These are phyloP conservation scores for Candida saitoana DNA, from an alignment of 805 yeast genomes.

Conservation along the genomic window DNA sequence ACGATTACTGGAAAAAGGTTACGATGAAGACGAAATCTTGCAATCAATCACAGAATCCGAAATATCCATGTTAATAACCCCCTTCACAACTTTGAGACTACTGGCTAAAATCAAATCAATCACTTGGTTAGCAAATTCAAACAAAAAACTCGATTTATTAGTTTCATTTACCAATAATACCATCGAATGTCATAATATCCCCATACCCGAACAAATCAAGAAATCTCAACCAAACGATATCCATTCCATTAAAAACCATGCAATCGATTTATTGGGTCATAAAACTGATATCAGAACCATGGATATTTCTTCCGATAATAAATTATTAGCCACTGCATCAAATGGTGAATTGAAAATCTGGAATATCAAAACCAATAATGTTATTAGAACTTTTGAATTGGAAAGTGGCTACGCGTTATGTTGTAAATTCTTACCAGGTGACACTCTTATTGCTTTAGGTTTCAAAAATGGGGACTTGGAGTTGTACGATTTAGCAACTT, in stretches of 20 bases:
- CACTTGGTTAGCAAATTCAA: constrained; percentile 54
- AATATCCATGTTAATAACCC: constrained; percentile 59
- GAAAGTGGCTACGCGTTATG: constrained; percentile 85
- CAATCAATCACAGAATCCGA: constrained; percentile 39
- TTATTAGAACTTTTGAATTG: constrained; percentile 68
- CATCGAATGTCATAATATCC: constrained; percentile 61
- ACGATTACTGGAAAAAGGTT: constrained; percentile 71
- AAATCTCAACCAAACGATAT: constrained; percentile 42
- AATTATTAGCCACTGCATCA: constrained; percentile 81
- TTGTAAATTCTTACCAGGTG: constrained; percentile 85
- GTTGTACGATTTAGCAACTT: constrained; percentile 80
- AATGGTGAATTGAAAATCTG: constrained; percentile 86
- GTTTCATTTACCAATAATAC: constrained; percentile 69
- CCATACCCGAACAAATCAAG: constrained; percentile 51
- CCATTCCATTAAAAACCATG: constrained; percentile 44
- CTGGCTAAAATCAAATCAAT: constrained; percentile 59
- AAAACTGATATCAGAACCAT: constrained; percentile 83
- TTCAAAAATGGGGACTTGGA: constrained; percentile 83
- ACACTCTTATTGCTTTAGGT: constrained; percentile 79
- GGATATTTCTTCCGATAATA: constrained; percentile 77
- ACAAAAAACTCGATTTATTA: constrained; percentile 54
- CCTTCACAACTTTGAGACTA: constrained; percentile 66
- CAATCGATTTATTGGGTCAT: constrained; percentile 79
- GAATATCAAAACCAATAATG: constrained; percentile 70
- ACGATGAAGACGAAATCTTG: constrained; percentile 51